Conservation (phyloP, 768 basidiomycete genomes). For the Suillus weaverae region DNA sequence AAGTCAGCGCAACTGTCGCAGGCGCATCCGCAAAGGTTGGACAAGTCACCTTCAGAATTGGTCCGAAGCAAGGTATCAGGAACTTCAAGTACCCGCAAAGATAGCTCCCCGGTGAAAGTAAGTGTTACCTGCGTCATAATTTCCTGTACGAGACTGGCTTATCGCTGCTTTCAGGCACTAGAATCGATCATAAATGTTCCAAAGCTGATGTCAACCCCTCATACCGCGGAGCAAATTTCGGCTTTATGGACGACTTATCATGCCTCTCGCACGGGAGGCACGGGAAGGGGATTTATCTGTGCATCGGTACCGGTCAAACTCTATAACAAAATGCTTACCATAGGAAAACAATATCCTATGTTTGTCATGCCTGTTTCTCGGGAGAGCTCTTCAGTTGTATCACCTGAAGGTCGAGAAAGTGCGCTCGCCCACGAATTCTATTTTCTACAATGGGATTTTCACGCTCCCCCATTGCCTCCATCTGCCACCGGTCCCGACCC, state of each 20-base stretch:
- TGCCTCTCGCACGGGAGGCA: slow-evolving; percentile 72
- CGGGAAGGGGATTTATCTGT: slow-evolving; percentile 82
- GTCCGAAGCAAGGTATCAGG: slow-evolving; percentile 8
- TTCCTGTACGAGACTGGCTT: neutral
- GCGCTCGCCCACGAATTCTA: slow-evolving; percentile 70
- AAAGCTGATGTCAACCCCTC: slow-evolving; percentile 63
- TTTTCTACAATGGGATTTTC: slow-evolving; percentile 88
- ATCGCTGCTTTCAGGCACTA: slow-evolving; percentile 58
- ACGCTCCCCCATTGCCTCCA: slow-evolving; percentile 66
- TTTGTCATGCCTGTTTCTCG: slow-evolving; percentile 86
- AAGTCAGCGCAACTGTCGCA: slow-evolving; percentile 17
- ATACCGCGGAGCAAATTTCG: slow-evolving; percentile 72
- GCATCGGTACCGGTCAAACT: slow-evolving; percentile 74
- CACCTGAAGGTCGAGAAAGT: slow-evolving; percentile 35
- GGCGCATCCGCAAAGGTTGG: slow-evolving; percentile 7
- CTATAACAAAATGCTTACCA: slow-evolving; percentile 67
- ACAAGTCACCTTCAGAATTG: slow-evolving; percentile 11
- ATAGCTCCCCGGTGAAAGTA: slow-evolving; percentile 69
- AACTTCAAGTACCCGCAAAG: slow-evolving; percentile 43
- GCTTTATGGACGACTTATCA: slow-evolving; percentile 92
- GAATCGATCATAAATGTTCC: slow-evolving; percentile 77
- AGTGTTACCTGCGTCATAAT: slow-evolving; percentile 16
- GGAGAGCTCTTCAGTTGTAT: slow-evolving; percentile 24
- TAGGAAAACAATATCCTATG: slow-evolving; percentile 65
- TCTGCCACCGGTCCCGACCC: slow-evolving; percentile 42